Conservation (phyloP, 768 basidiomycete genomes). For the Agrocybe pediades region DNA sequence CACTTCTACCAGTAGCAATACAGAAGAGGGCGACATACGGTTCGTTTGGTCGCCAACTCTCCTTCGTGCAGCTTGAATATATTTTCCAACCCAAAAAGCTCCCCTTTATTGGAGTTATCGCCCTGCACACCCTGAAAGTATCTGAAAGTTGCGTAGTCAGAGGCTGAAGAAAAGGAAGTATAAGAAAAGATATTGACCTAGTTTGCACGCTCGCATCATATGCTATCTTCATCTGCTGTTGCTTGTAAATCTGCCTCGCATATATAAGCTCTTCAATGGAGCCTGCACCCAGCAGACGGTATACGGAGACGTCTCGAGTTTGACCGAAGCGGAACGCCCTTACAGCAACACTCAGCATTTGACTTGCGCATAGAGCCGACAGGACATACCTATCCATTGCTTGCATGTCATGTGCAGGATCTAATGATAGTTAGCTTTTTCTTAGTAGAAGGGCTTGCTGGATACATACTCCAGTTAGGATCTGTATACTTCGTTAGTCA, state of each 20-base stretch:
- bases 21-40: constrained; percentile 44
- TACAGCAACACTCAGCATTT: not conserved
- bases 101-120: constrained; percentile 71
- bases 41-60: constrained; percentile 70
- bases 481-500: constrained; percentile 44
- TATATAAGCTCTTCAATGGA: constrained; percentile 89
- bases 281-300: constrained; percentile 82
- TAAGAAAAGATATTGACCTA: constrained; percentile 41
- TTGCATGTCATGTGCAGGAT: constrained; percentile 94
- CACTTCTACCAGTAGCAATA: not conserved
- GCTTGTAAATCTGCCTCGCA: constrained; percentile 89
- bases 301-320: constrained; percentile 81
- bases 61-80: constrained; percentile 80
- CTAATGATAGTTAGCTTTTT: constrained; percentile 34
- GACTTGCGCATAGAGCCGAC: not conserved
- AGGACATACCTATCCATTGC: constrained; percentile 71
- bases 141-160: constrained; percentile 40
- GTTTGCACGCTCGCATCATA: constrained; percentile 86
- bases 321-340: constrained; percentile 87
- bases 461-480: constrained; percentile 88
- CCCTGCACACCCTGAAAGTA: constrained; percentile 86
- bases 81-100: constrained; percentile 84
- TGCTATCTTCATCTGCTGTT: constrained; percentile 91
- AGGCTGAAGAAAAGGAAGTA: not conserved
- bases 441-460: too few species aligned